phyloP scores from a whole-genome alignment of 2,329 filamentous ascomycete genomes.

The Aureobasidium pullulans region DNA sequence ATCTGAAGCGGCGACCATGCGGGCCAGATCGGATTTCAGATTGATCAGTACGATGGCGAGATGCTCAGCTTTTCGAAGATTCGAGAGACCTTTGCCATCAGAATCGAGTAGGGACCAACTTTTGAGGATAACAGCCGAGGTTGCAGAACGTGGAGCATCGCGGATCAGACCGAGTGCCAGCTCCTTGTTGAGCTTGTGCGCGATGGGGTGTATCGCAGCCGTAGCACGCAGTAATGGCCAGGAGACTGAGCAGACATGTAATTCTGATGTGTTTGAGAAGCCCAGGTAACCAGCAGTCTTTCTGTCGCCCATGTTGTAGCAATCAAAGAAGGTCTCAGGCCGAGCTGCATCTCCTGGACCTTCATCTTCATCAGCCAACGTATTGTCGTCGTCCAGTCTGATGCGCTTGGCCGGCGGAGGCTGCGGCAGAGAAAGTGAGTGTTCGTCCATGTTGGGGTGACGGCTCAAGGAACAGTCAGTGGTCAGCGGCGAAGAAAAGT shows the following conservation, averaged over 20 bases:
- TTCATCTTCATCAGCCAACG: neutral
- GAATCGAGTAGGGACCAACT: neutral
- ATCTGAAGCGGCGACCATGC: neutral
- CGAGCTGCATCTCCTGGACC: neutral
- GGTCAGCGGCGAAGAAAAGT: too few relatives aligned
- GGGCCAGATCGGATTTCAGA: neutral
- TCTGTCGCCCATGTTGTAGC: neutral
- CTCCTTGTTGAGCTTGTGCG: neutral
- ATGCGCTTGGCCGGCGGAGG: neutral
- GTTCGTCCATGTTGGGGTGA: too few relatives aligned
- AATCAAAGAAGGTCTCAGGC: neutral
- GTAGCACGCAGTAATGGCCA: neutral
- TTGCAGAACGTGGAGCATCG: neutral
- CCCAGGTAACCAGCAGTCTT: neutral
- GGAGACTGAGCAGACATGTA: neutral
- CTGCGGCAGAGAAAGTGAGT: neutral
- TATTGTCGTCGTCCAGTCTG: neutral
- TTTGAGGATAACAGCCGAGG: neutral
- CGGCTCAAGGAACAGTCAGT: too few relatives aligned
- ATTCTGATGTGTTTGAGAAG: neutral
- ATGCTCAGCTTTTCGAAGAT: neutral
- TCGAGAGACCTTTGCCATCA: slow-evolving; percentile 1
- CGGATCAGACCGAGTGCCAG: neutral
- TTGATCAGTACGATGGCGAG: neutral
- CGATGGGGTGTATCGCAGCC: neutral